Base-by-base conservation (phyloP, 2,329 filamentous ascomycete species). In the Orbilia javanica region DNA sequence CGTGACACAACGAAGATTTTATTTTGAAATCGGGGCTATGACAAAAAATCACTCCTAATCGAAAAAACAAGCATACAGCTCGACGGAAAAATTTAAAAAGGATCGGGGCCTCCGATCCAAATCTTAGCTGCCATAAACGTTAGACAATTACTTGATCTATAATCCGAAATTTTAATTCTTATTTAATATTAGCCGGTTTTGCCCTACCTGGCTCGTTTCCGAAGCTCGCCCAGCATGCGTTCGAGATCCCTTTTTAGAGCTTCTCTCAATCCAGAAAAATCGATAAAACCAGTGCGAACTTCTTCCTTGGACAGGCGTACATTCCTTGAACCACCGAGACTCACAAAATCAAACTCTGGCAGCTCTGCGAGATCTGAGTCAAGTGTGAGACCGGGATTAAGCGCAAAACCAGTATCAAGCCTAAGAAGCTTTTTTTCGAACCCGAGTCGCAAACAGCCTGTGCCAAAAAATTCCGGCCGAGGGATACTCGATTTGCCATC, bases 401-500 rank as follows among this genome's bases (percentile, higher is more conserved):
- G 29, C 29, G 3, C 15, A 20, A 46, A 31, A n/a, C 44, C 60
- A 2, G 27, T 15, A 11, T 48, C 60, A 3, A 64, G 60, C 29
- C 7, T 64, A 11, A 63, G 69, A 31, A 48, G 55, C 7, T 42
- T 73, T 1, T 73, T 73, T 22, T 65, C 69, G n/a, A 42, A 10
- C 10, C 50, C 60, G 3, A 48, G 15, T 2, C 46, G 39, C 8
- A 60, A 60, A 39, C 10, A 22, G 39, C n/a, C 29, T 4, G 29
- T 13, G 13, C 52, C 6, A n/a, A 60, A 60, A 27, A 20, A 2
- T n/a, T 20, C 11, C 0, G 55, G 55, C 4, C 34, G 60, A 39
- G 69, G 57, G 5, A 48, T 73, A 20, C 25, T 73, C 5, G 62
- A 73, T 22, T 34, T 73, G 22, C 69, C 69, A 0, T 29, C 46